phyloP scores from a whole-genome alignment of 2,329 filamentous ascomycete genomes.

The Paecilomyces niveus region DNA sequence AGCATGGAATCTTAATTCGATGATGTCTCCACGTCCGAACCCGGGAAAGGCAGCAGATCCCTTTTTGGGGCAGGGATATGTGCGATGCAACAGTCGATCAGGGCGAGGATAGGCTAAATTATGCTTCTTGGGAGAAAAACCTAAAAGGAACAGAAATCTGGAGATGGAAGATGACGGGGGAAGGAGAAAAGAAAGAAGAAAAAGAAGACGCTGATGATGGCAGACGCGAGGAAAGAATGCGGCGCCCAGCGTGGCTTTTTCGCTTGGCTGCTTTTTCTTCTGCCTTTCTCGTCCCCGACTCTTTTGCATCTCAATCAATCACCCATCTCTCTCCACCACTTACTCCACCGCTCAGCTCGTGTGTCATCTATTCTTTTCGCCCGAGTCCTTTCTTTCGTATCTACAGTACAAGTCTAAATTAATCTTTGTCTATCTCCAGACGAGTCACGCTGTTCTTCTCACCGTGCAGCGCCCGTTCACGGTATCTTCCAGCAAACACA shows the following conservation, averaged over 20 bases:
- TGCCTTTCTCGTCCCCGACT: not conserved
- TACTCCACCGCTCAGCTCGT: not conserved
- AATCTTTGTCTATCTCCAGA: not conserved
- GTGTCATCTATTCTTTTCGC: not conserved
- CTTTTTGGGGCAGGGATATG: not conserved
- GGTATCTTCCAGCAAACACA: constrained; percentile 6
- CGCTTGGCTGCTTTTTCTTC: not conserved
- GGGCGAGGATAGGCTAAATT: not conserved
- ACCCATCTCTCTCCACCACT: not conserved
- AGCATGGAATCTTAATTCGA: constrained; percentile 1
- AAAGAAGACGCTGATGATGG: not conserved
- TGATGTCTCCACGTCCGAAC: not conserved
- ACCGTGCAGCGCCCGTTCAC: constrained; percentile 9
- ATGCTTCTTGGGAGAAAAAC: not conserved
- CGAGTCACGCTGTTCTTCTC: not conserved
- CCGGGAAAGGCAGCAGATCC: not conserved
- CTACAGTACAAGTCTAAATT: not conserved
- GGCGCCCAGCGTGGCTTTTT: not conserved
- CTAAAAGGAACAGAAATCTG: not conserved
- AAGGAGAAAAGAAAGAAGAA: not conserved
- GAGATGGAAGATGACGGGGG: not conserved
- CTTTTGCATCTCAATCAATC: not conserved
- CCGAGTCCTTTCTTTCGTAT: not conserved
- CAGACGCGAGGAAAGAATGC: not conserved
- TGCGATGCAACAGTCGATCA: not conserved